Conservation (phyloP, 1,284 basidiomycete species). For the Malassezia furfur region DNA sequence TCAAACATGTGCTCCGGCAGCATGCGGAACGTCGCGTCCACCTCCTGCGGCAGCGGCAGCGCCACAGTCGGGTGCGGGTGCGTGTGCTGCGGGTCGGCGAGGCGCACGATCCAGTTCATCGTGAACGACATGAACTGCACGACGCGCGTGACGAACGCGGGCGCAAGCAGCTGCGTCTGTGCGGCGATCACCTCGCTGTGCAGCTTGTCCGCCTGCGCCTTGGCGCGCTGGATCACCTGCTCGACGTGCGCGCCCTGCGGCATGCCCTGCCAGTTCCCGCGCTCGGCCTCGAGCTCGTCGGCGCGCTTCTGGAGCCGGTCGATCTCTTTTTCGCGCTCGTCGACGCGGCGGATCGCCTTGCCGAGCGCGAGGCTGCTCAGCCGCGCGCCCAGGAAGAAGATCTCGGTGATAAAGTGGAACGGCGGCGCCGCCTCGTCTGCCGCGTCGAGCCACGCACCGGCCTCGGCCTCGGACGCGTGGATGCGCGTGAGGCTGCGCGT, state of each 20-base stretch:
- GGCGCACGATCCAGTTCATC: constrained; percentile 86
- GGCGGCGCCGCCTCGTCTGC: constrained; percentile 14
- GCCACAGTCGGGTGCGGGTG: constrained; percentile 56
- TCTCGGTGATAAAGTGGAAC: constrained; percentile 86
- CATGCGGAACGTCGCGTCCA: constrained; percentile 73
- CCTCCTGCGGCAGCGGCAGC: constrained; percentile 68
- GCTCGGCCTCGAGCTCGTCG: constrained; percentile 60
- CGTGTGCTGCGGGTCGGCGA: constrained; percentile 71
- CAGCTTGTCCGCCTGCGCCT: constrained; percentile 30
- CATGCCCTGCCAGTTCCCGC: constrained; percentile 28
- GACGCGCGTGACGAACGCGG: constrained; percentile 68
- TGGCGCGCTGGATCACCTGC: constrained; percentile 38
- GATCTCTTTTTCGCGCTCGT: constrained; percentile 62
- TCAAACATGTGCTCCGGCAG: constrained; percentile 92
- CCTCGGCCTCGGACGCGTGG: constrained; percentile 41
- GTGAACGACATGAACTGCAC: constrained; percentile 78
- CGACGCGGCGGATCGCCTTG: constrained; percentile 56
- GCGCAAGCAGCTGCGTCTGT: constrained; percentile 76
- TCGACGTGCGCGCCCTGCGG: constrained; percentile 44
- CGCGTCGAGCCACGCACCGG: constrained; percentile 27
- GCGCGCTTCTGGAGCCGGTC: constrained; percentile 58
- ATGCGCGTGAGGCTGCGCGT: constrained; percentile 37
- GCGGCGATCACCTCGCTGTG: constrained; percentile 61
- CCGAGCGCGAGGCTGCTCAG: constrained; percentile 50
- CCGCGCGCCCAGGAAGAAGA: constrained; percentile 64